A percentile compares a stretch with the other conserved stretches of the same genome.
These are phyloP conservation scores for Bothriochloa decipiens DNA, from an alignment of 176 grass and related monocot species.

Conservation along the genomic window DNA sequence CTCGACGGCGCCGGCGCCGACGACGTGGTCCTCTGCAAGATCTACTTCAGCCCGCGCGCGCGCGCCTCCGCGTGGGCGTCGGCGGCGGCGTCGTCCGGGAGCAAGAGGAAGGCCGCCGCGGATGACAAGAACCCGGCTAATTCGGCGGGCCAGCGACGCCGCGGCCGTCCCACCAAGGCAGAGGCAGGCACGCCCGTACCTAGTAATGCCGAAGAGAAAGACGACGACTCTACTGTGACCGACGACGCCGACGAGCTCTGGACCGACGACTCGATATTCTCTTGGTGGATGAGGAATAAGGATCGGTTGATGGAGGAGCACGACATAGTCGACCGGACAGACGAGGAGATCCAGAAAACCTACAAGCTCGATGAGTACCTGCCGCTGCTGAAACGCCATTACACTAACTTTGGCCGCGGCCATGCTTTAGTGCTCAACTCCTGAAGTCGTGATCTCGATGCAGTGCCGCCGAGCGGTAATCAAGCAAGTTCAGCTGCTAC, in stretches of 20 bases:
- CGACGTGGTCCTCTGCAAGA: constrained; percentile 37
- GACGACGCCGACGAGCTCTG: neutral
- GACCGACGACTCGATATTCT: neutral
- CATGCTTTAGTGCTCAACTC: neutral
- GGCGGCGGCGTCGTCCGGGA: neutral
- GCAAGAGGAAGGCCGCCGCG: constrained; percentile 44
- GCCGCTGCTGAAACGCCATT: neutral
- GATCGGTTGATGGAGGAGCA: neutral
- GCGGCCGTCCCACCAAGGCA: neutral
- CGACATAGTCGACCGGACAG: neutral
- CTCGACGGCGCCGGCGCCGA: constrained; percentile 17
- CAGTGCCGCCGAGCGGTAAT: neutral
- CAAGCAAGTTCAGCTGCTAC: neutral
- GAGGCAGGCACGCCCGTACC: neutral
- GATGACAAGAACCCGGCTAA: neutral
- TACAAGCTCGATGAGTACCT: neutral
- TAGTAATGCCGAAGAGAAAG: neutral
- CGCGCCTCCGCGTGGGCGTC: neutral
- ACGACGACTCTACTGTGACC: neutral
- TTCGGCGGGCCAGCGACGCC: neutral
- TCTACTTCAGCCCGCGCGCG: constrained; percentile 46
- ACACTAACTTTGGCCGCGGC: neutral
- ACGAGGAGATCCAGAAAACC: neutral
- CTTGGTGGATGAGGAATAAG: constrained; percentile 2
- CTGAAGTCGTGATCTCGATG: neutral